phyloP scores from a whole-genome alignment of 192 early-diverging fungal species.

The Coemansia javaensis region DNA sequence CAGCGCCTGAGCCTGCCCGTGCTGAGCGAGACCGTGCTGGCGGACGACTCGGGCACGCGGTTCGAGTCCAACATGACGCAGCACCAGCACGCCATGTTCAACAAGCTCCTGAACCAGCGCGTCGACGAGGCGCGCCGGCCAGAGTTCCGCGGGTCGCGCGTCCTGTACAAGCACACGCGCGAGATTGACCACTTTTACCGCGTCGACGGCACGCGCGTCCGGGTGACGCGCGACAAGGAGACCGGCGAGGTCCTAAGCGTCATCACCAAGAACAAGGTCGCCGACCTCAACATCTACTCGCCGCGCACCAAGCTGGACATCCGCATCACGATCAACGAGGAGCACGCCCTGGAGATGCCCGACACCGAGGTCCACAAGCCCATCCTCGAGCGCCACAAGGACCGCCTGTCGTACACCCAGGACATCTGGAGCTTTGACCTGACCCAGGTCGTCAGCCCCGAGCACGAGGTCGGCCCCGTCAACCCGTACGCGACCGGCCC shows the following conservation, averaged over 20 bases:
- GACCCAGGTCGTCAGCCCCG: conserved; percentile 69
- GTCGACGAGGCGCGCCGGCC: conserved; percentile 53
- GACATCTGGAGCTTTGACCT: conserved; percentile 82
- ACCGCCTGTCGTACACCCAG: conserved; percentile 81
- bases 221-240: conserved; percentile 66
- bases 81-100: conserved; percentile 82
- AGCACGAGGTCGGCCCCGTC: conserved; percentile 26
- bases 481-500: conserved; percentile 39
- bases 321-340: conserved; percentile 79
- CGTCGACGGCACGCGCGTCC: conserved; percentile 41
- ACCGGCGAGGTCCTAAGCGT: conserved; percentile 54
- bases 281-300: conserved; percentile 80
- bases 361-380: conserved; percentile 49
- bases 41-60: conserved; percentile 33
- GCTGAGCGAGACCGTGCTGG: conserved; percentile 54
- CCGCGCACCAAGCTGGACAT: conserved; percentile 78
- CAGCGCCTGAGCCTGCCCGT: conserved; percentile 62
- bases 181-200: conserved; percentile 69
- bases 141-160: conserved; percentile 50
- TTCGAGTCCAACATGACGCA: conserved; percentile 87
- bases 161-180: conserved; percentile 68
- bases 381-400: conserved; percentile 71
- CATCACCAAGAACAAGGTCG: conserved; percentile 73
- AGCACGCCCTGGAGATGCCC: conserved; percentile 44
- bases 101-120: conserved; percentile 70